Evolutionary conservation across 768 basidiomycete species (phyloP).

Genomic region (Russula brevipes): DNA sequence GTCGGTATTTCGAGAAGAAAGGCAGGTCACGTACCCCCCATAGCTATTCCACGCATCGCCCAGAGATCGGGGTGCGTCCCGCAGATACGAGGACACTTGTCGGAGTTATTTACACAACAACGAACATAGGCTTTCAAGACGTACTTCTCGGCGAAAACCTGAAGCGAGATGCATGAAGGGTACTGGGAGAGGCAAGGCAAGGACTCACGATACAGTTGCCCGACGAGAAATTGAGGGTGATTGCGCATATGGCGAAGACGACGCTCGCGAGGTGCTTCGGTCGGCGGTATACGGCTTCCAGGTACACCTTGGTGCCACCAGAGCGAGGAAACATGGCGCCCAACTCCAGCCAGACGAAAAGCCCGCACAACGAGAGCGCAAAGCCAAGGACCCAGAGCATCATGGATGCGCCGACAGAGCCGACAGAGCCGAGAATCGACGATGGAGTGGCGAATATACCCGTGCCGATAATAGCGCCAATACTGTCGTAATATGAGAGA

Average conservation of each 20-base stretch:
- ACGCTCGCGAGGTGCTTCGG: slow-evolving; percentile 47
- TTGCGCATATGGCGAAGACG: slow-evolving; percentile 44
- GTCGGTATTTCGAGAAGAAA: neutral
- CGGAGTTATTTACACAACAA: neutral
- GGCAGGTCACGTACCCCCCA: slow-evolving; percentile 40
- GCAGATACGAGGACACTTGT: slow-evolving; percentile 47
- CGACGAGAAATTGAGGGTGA: slow-evolving; percentile 42
- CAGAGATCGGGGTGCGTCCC: slow-evolving; percentile 40
- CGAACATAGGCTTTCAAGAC: neutral
- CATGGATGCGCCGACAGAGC: slow-evolving; percentile 57
- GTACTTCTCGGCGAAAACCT: slow-evolving; percentile 34
- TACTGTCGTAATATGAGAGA: slow-evolving; percentile 28
- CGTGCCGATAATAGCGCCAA: slow-evolving; percentile 56
- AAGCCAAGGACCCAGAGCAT: slow-evolving; percentile 64
- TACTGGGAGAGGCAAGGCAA: neutral
- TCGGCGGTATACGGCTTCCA: slow-evolving; percentile 49
- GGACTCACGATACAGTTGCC: slow-evolving; percentile 33
- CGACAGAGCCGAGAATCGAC: slow-evolving; percentile 51
- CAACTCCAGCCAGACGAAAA: slow-evolving; percentile 60
- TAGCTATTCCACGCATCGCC: slow-evolving; percentile 53
- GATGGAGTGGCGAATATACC: slow-evolving; percentile 62
- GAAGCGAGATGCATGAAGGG: neutral
- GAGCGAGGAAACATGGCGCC: slow-evolving; percentile 61
- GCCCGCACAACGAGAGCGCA: slow-evolving; percentile 50
- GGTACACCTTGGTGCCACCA: slow-evolving; percentile 59